A percentile compares a stretch with the other conserved stretches of the same genome.
These are phyloP conservation scores for Taxawa tesnikishii DNA, from an alignment of 2,329 filamentous ascomycete species.

Conservation along the genomic window DNA sequence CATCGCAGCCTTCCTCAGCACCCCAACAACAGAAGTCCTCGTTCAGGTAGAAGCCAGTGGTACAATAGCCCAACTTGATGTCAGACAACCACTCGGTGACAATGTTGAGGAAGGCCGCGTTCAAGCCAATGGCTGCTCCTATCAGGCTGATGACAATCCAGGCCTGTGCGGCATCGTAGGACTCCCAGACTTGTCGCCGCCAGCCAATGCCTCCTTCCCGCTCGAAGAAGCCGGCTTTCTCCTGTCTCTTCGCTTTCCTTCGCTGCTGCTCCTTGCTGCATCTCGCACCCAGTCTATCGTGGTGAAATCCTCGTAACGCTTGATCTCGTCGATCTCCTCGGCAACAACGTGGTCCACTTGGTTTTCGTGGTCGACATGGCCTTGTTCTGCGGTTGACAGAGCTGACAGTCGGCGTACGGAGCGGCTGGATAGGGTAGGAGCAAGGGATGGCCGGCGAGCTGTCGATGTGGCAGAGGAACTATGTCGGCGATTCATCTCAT, in stretches of 20 bases:
- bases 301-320: conserved; percentile 95
- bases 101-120: conserved; percentile 87
- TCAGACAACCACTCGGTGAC: conserved; percentile 94
- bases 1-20: conserved; percentile 72
- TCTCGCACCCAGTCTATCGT: conserved; percentile 99
- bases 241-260: conserved; percentile 61
- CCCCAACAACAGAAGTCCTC: conserved; percentile 98
- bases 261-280: conserved; percentile 81
- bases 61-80: conserved; percentile 92
- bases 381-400: conserved; percentile 50
- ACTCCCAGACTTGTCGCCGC: conserved; percentile 69
- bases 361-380: conserved; percentile 40
- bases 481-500: conserved; percentile 2
- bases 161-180: conserved; percentile 90
- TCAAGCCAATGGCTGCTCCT: conserved; percentile 81
- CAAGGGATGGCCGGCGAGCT: conserved; percentile 33
- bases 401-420: conserved; percentile 56
- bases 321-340: conserved; percentile 95
- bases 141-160: conserved; percentile 97
- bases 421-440: conserved; percentile 29
- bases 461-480: conserved; percentile 3
- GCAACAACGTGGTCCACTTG: conserved; percentile 61
- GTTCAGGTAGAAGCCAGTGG: conserved; percentile 91
- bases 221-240: conserved; percentile 60
- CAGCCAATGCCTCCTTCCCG: conserved; percentile 58